These are phyloP conservation scores for Rhizoclosmatium sp. DNA, from an alignment of 192 early-diverging fungal genomes.

Conservation along the genomic window DNA sequence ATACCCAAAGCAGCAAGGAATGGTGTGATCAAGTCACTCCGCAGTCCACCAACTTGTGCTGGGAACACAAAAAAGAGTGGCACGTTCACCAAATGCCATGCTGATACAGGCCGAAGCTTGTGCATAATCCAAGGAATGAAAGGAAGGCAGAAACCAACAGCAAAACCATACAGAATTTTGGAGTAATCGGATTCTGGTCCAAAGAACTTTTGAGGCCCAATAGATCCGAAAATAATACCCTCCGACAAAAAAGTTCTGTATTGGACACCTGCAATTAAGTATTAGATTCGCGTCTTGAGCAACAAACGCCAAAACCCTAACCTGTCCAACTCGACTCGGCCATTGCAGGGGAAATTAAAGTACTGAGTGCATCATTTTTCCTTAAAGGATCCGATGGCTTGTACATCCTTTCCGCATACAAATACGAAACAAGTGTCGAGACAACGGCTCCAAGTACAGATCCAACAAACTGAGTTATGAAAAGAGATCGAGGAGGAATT, in stretches of 20 bases:
- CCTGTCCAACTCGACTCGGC: slow-evolving; percentile 1
- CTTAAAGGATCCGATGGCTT: too few species aligned
- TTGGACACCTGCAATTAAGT: not conserved
- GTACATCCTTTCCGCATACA: not conserved
- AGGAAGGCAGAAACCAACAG: slow-evolving; percentile 38
- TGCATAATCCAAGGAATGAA: slow-evolving; percentile 41
- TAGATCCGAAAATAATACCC: slow-evolving; percentile 45
- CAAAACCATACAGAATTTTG: slow-evolving; percentile 29
- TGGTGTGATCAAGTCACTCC: slow-evolving; percentile 26
- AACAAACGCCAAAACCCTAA: not conserved
- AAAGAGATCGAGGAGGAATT: slow-evolving; percentile 69
- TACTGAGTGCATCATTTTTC: not conserved
- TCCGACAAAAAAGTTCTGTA: slow-evolving; percentile 41
- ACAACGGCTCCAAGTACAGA: slow-evolving; percentile 67
- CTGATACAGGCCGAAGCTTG: not conserved
- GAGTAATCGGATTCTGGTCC: slow-evolving; percentile 24
- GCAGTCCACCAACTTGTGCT: not conserved
- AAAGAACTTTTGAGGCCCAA: slow-evolving; percentile 45
- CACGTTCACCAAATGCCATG: slow-evolving; percentile 42
- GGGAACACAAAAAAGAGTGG: slow-evolving; percentile 37
- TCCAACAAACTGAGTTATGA: slow-evolving; percentile 57
- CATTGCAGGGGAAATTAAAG: not conserved
- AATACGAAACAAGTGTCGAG: not conserved
- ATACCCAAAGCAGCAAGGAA: slow-evolving; percentile 19
- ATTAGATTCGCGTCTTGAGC: not conserved